Base-by-base conservation (phyloP, 164 flowering plant species). In the Macadamia tetraphylla region DNA sequence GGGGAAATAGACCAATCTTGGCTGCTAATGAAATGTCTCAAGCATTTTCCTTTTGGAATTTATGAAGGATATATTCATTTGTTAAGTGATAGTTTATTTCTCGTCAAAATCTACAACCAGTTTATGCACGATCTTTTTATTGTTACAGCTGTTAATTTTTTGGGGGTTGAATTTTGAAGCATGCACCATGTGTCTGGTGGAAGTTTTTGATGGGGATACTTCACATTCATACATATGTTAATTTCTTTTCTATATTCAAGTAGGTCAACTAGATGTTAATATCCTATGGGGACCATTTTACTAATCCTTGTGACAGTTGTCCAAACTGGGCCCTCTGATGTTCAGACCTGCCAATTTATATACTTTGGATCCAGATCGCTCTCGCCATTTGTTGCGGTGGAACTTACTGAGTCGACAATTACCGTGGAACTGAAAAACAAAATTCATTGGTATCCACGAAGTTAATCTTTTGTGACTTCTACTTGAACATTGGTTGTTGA, bases 21-120 rank as follows among this genome's bases (percentile, higher is more conserved):
- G 44, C 32, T 43, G 53, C 65, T 56, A 65, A 69, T 69, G 61
- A 57, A 69, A 69, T 60, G 60, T 65, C 44, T 23, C n/a, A 52
- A n/a, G 32, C 69, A 30, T 11, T 14, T 2, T 49, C 15, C 32
- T 61, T 65, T 5, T 32, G 56, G 52, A 55, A 49, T 3, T 13
- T 72, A 48, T 48, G 44, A 43, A 44, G 17, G 29, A 32, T 30
- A 15, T 51, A 49, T 61, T 35, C 9, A 35, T 52, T 18, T 56
- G 40, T 35, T 32, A 49, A 29, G 55, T 68, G 15, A 55, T 61
- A 15, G 31, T 35, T 3, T 30, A 13, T 42, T 10, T 40, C 30
- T 53, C 42, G 14, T 58, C 42, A 62, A 58, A 60, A 67, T 49
- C 46, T 13, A 43, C 56, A 9, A 52, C 48, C 51, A 53, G 29